Conservation (phyloP, 2,329 filamentous ascomycete genomes). For the Emmonsiellopsis sp. region DNA sequence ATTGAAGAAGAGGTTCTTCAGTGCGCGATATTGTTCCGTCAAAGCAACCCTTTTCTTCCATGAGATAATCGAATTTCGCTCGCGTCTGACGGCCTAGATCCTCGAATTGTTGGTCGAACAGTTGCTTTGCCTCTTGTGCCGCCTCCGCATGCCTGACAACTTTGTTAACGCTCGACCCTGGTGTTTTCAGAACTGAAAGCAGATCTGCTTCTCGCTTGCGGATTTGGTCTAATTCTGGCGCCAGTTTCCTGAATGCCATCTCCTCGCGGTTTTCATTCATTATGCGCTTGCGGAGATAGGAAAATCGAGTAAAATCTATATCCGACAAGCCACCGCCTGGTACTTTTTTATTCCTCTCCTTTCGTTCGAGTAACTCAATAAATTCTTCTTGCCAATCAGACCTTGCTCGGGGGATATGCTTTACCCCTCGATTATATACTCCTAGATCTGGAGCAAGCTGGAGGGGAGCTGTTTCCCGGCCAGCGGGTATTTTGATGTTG, state of each 20-base stretch:
- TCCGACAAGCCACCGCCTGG: background rate
- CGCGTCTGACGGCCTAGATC: too few relatives aligned
- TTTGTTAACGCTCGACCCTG: background rate
- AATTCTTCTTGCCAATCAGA: slow-evolving; percentile 34
- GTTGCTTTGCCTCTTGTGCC: background rate
- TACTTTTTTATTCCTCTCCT: slow-evolving; percentile 1
- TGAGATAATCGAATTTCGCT: background rate
- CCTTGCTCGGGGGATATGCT: slow-evolving; percentile 26
- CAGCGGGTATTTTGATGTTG: slow-evolving; percentile 20
- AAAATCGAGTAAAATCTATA: background rate
- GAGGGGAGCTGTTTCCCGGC: slow-evolving; percentile 18
- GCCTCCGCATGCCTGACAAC: background rate
- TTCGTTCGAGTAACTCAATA: slow-evolving; percentile 26
- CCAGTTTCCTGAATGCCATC: background rate
- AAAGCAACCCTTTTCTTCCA: slow-evolving; percentile 1
- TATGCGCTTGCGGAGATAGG: background rate
- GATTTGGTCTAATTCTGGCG: background rate
- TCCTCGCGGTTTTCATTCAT: slow-evolving; percentile 1
- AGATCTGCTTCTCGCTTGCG: background rate
- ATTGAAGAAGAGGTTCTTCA: slow-evolving; percentile 46
- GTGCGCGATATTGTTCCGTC: background rate
- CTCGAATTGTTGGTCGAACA: too few relatives aligned
- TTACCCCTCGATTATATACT: slow-evolving; percentile 8
- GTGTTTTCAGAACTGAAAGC: background rate
- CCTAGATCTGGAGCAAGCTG: slow-evolving; percentile 17